Base-by-base conservation (phyloP, 2,329 filamentous ascomycete genomes). In the Colletotrichum tanaceti region DNA sequence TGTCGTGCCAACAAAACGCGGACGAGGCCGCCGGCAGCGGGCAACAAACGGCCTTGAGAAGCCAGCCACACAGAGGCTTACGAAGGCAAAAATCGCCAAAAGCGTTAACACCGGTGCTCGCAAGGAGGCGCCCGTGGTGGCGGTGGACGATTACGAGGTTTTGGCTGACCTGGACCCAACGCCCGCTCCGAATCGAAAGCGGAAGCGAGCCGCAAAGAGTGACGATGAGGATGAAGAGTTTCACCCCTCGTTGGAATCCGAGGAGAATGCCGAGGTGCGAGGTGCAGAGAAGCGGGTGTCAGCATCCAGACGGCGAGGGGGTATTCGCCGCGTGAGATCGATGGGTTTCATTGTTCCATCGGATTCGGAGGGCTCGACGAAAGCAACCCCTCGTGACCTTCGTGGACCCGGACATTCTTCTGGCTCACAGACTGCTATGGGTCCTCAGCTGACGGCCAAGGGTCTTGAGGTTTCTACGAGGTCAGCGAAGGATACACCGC, bases 141-240 rank as follows among this genome's bases (percentile, higher is more conserved):
- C 58, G 13, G 54, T 35, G 24, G 67, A 68, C 11, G 67, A 70
- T 35, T 70, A 63, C 18, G 67, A 70, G 39, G 64, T 53, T 32
- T 35, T 70, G 22, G 64, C 43, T 13, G 67, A 70, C 44, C 32
- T 70, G 4, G 58, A 70, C 9, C 14, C 32, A 20, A 24, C 50
- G 28, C 57, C 55, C 9, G 53, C 13, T 46, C 58, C 46, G 18
- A 43, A 38, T 20, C 63, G 67, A 18, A 70, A 70, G 53, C 58
- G 67, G n/a, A 70, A 70, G 35, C 58, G 67, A 22, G 58, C 46
- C 13, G 52, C 43, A 14, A 68, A 44, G 28, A 67, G 63, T 14
- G 63, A 67, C 24, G 67, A 70, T 44, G 67, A 70, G 58, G 67
- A 70, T 18, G 64, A 68, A 52, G 67, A 70, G 24, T 70, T 68